Evolutionary conservation across 257 asterid genomes (phyloP).

Genomic region (Eustoma russellianum): DNA sequence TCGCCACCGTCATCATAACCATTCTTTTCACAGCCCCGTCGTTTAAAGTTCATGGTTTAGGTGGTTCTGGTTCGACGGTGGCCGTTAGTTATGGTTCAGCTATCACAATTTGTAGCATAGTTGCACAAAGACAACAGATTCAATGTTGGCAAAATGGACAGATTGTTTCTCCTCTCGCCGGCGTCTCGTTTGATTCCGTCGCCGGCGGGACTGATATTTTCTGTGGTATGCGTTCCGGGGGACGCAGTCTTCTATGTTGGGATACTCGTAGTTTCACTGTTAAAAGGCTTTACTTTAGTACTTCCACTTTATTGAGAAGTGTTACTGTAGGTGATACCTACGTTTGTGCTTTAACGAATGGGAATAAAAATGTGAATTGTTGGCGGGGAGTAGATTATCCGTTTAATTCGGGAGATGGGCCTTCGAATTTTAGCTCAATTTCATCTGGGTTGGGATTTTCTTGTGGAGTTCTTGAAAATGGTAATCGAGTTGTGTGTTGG

Average conservation of each 20-base stretch:
- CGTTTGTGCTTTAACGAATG: slow-evolving; percentile 46
- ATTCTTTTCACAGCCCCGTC: slow-evolving; percentile 8
- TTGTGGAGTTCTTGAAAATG: slow-evolving; percentile 44
- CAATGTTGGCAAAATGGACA: slow-evolving; percentile 58
- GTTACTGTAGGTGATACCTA: slow-evolving; percentile 52
- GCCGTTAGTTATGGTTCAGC: slow-evolving; percentile 60
- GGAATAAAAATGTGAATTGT: slow-evolving; percentile 28
- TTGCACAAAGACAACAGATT: slow-evolving; percentile 42
- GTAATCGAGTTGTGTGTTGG: slow-evolving; percentile 53
- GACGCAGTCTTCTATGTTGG: slow-evolving; percentile 64
- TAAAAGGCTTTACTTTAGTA: slow-evolving; percentile 35
- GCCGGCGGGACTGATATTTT: slow-evolving; percentile 58
- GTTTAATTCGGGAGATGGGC: slow-evolving; percentile 9
- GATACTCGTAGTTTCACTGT: slow-evolving; percentile 28
- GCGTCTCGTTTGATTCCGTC: slow-evolving; percentile 53
- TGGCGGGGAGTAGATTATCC: slow-evolving; percentile 38
- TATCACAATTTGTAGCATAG: slow-evolving; percentile 50
- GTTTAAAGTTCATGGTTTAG: slow-evolving; percentile 39
- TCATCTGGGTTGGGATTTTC: slow-evolving; percentile 64
- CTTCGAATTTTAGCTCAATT: slow-evolving; percentile 26
- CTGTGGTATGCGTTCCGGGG: slow-evolving; percentile 67
- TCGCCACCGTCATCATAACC: slow-evolving; percentile 21
- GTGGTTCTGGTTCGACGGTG: slow-evolving; percentile 60
- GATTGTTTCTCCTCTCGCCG: slow-evolving; percentile 17
- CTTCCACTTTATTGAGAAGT: slow-evolving; percentile 26